A percentile compares a stretch with the other conserved stretches of the same genome.
Evolutionary conservation across 495 filamentous ascomycete species (phyloP).

Genomic region (Chaetomidium leptoderma): DNA sequence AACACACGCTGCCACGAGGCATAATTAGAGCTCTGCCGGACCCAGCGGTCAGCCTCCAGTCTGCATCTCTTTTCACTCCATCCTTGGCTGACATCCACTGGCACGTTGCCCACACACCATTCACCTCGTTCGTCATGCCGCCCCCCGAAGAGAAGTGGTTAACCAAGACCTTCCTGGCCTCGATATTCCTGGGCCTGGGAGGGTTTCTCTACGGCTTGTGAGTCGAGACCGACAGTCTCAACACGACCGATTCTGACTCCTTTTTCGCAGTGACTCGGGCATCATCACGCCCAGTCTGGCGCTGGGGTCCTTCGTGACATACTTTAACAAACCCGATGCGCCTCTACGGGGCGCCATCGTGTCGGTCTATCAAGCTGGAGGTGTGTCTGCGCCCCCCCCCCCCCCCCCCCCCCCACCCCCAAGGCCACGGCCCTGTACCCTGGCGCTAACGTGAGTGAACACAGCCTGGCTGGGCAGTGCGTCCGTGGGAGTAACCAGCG

Average conservation of each 20-base stretch:
- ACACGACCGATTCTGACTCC: not conserved
- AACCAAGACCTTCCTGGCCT: slow-evolving; percentile 34
- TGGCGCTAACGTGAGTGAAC: no score
- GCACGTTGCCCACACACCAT: not conserved
- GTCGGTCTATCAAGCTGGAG: slow-evolving; percentile 46
- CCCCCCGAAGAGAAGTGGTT: slow-evolving; percentile 16
- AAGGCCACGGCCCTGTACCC: no score
- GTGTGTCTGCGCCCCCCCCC: not conserved
- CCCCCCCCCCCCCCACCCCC: no score
- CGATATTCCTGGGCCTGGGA: slow-evolving; percentile 34
- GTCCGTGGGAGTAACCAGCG: slow-evolving; percentile 43
- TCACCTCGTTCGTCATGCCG: slow-evolving; percentile 1
- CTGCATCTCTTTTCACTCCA: not conserved
- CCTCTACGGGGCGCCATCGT: slow-evolving; percentile 47
- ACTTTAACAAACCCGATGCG: slow-evolving; percentile 42
- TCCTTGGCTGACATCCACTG: not conserved
- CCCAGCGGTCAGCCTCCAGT: not conserved
- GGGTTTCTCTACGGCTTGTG: slow-evolving; percentile 37
- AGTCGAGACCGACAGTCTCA: slow-evolving; percentile 1
- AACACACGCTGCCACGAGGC: no score
- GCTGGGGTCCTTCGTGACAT: slow-evolving; percentile 39
- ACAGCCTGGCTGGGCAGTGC: slow-evolving; percentile 50
- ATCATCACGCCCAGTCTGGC: slow-evolving; percentile 46
- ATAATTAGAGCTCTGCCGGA: not conserved
- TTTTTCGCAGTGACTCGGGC: slow-evolving; percentile 32